Conservation (phyloP, 1,139 yeast species). For the Protomyces macrosporus region DNA sequence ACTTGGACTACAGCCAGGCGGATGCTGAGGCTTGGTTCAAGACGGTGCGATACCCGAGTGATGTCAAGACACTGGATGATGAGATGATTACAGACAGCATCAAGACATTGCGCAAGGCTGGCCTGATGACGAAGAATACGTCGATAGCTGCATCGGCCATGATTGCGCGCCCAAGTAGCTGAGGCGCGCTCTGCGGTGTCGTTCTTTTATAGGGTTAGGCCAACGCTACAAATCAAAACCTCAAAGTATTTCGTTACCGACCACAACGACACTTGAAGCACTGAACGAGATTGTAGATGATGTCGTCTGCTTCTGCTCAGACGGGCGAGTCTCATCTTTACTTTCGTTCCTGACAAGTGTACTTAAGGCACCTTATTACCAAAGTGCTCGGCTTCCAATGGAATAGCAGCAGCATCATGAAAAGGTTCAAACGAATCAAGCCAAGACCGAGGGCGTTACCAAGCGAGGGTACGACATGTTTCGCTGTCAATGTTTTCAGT, state of each 20-base stretch:
- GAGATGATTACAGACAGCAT: conserved; percentile 50
- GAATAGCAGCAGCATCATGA: not conserved
- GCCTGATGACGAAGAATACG: conserved; percentile 29
- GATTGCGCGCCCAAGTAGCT: not conserved
- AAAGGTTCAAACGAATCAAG: not conserved
- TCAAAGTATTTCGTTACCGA: no score
- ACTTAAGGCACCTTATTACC: not conserved
- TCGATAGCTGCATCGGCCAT: conserved; percentile 3
- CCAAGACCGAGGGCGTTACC: conserved; percentile 7
- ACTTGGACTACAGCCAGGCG: conserved; percentile 67
- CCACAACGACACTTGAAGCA: no score
- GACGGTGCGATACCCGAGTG: conserved; percentile 60
- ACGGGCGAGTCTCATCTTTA: no score
- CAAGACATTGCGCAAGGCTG: conserved; percentile 31
- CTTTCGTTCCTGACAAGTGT: not conserved
- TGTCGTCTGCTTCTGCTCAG: no score
- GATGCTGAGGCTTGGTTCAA: conserved; percentile 78
- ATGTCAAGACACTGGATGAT: conserved; percentile 51
- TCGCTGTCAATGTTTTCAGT: not conserved
- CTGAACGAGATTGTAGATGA: no score
- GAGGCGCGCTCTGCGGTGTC: no score
- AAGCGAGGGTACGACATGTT: not conserved
- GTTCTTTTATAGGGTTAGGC: no score
- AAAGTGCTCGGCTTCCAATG: not conserved
- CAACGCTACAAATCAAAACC: no score